A percentile compares a stretch with the other conserved stretches of the same genome.
phyloP scores from a whole-genome alignment of 805 yeast genomes.

The Saccharomycopsis guyanensis region DNA sequence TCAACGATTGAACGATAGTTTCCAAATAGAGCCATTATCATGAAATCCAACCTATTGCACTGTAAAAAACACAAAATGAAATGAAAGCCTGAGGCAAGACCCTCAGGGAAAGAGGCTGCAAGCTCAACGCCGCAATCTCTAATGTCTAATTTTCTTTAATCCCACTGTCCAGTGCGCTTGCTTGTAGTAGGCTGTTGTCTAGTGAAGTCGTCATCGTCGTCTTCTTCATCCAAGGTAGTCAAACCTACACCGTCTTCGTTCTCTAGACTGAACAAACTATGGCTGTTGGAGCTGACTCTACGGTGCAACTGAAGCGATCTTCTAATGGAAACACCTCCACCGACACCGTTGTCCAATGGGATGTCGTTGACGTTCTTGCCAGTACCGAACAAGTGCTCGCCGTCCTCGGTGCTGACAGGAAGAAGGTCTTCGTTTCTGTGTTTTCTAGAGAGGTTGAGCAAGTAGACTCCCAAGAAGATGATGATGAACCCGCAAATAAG shows the following conservation, averaged over 20 bases:
- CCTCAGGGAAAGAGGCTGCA: too few species aligned
- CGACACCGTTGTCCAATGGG: conserved; percentile 80
- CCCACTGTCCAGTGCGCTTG: too few species aligned
- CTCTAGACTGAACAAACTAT: conserved; percentile 22
- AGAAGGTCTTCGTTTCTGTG: conserved; percentile 39
- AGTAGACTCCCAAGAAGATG: conserved; percentile 80
- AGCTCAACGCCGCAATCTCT: too few species aligned
- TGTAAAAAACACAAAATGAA: too few species aligned
- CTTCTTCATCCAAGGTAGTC: conserved; percentile 27
- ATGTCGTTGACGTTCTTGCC: conserved; percentile 50
- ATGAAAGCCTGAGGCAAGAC: too few species aligned
- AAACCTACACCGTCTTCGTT: conserved; percentile 30
- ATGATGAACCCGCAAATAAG: conserved; percentile 78
- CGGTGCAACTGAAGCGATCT: conserved; percentile 20
- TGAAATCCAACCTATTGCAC: too few species aligned
- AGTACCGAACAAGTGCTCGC: conserved; percentile 25
- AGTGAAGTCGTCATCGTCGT: too few species aligned
- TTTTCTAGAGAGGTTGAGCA: conserved; percentile 70
- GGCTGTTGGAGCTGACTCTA: conserved; percentile 16
- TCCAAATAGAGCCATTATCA: too few species aligned
- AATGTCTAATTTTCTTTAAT: too few species aligned
- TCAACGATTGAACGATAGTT: too few species aligned
- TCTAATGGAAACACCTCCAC: conserved; percentile 39
- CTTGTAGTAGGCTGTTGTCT: too few species aligned
- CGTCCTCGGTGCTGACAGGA: conserved; percentile 16